These are phyloP conservation scores for Nicotiana knightiana DNA, from an alignment of 257 asterid genomes.

Conservation along the genomic window DNA sequence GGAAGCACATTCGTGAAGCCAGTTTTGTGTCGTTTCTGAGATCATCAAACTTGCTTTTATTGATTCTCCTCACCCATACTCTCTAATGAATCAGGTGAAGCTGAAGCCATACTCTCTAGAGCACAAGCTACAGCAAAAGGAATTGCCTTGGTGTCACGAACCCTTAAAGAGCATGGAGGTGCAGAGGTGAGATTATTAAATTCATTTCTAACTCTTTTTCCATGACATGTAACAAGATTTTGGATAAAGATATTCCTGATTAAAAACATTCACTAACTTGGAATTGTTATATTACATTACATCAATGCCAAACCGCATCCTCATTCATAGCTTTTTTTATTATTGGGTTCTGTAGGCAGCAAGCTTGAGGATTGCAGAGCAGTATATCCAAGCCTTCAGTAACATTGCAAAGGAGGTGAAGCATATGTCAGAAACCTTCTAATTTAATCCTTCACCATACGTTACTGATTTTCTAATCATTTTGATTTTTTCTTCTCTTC, in stretches of 20 bases:
- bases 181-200: conserved; percentile 51
- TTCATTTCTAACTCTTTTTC: not conserved
- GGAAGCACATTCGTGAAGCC: not conserved
- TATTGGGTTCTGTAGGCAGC: conserved; percentile 63
- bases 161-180: conserved; percentile 60
- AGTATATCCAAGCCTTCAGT: conserved; percentile 74
- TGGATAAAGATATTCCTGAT: not conserved
- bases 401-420: conserved; percentile 75
- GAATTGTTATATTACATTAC: not conserved
- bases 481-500: not conserved
- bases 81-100: conserved; percentile 57
- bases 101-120: conserved; percentile 79
- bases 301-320: not conserved
- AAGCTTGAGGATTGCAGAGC: conserved; percentile 84
- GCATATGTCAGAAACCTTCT: not conserved
- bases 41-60: not conserved
- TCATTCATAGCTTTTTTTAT: not conserved
- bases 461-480: not conserved
- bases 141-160: conserved; percentile 50
- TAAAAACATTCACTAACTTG: not conserved
- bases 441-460: not conserved
- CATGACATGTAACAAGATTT: not conserved
- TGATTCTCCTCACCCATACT: not conserved
- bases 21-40: not conserved
- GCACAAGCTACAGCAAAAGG: conserved; percentile 88